Percentiles rank a stretch among this genome's conserved stretches.
Evolutionary conservation across 768 basidiomycete species (phyloP).

Genomic region (Artomyces pyxidatus): DNA sequence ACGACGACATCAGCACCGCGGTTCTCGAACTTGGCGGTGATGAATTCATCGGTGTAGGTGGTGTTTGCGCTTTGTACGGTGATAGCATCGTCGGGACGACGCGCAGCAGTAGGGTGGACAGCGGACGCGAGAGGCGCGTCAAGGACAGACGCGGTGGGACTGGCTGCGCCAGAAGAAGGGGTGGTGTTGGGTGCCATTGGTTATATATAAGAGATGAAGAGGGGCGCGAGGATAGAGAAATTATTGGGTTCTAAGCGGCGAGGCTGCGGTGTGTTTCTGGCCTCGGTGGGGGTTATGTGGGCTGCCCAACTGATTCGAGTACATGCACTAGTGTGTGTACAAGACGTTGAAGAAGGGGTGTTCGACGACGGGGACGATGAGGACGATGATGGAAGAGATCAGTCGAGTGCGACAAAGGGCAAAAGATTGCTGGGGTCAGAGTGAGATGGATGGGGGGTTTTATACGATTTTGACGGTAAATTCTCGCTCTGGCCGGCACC

Average conservation of each 20-base stretch:
- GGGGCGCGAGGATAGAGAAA: conserved; percentile 20
- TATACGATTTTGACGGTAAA: too few relatives aligned
- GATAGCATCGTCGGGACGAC: conserved; percentile 63
- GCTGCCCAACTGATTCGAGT: conserved; percentile 89
- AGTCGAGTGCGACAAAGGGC: neutral
- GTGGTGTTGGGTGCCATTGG: conserved; percentile 45
- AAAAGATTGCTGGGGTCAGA: neutral
- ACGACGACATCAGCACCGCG: conserved; percentile 68
- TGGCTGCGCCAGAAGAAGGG: conserved; percentile 43
- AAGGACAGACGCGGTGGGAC: conserved; percentile 61
- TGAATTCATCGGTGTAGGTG: conserved; percentile 70
- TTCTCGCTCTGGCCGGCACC: too few relatives aligned
- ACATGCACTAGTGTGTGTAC: conserved; percentile 57
- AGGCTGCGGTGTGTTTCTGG: conserved; percentile 71
- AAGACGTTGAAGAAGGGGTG: neutral
- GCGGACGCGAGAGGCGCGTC: conserved; percentile 61
- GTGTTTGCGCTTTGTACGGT: conserved; percentile 79
- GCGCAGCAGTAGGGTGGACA: conserved; percentile 80
- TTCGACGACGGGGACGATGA: neutral
- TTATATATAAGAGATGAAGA: conserved; percentile 17
- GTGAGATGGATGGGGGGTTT: neutral
- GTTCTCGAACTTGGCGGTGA: conserved; percentile 76
- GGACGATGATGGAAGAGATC: too few relatives aligned
- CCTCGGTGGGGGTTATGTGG: conserved; percentile 87
- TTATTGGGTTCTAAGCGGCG: conserved; percentile 39